These are phyloP conservation scores for Citrullus amarus DNA, from an alignment of 306 rosid genomes.

Conservation along the genomic window DNA sequence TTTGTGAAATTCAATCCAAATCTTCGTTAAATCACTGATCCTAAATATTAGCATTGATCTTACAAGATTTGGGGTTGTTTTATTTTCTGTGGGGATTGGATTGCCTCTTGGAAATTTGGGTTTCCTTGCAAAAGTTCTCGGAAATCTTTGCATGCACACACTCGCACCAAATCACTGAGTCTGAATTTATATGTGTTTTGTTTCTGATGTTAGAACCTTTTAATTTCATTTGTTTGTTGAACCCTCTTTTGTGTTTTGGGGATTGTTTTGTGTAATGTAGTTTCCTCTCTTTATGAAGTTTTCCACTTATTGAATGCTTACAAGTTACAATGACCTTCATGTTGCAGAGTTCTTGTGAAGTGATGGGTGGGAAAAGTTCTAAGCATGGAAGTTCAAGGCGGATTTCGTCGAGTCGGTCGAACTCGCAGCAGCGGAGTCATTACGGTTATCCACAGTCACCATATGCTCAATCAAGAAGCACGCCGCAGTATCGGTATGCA, in stretches of 20 bases:
- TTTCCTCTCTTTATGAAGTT: not conserved
- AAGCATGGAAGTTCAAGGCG: conserved; percentile 35
- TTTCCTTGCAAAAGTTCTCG: not conserved
- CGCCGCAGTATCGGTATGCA: conserved; percentile 26
- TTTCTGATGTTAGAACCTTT: not conserved
- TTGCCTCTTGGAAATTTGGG: not conserved
- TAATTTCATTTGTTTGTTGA: not conserved
- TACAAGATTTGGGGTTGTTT: not conserved
- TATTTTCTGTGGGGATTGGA: not conserved
- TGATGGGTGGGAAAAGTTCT: conserved; percentile 73
- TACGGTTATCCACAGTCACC: conserved; percentile 35
- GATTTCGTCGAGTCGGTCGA: conserved; percentile 24
- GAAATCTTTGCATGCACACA: not conserved
- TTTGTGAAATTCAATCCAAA: not conserved
- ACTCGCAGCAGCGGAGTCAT: conserved; percentile 27
- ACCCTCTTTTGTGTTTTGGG: not conserved
- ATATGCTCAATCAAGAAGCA: conserved; percentile 29
- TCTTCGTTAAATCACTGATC: not conserved
- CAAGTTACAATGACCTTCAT: not conserved
- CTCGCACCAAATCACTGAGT: not conserved
- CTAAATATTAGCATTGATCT: not conserved
- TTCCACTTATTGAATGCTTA: not conserved
- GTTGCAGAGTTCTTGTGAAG: conserved; percentile 17
- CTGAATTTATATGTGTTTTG: not conserved
- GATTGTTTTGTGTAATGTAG: not conserved